Evolutionary conservation across 2,329 filamentous ascomycete genomes (phyloP).

Genomic region (Sarocladiaceae sp.): DNA sequence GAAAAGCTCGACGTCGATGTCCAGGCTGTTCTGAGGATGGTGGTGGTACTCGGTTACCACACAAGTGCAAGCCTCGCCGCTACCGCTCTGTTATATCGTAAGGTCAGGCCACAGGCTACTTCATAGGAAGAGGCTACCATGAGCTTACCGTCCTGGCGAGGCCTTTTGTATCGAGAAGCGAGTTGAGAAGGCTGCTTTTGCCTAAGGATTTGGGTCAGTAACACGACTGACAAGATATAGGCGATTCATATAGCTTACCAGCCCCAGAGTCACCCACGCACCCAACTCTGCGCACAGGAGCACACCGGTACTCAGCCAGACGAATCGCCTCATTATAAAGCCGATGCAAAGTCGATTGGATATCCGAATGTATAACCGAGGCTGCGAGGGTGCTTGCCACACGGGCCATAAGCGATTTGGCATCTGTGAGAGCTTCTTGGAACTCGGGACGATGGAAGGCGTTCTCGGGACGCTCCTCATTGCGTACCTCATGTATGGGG

Average conservation of each 20-base stretch:
- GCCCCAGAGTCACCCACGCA: slow-evolving; percentile 43
- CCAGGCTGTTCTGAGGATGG: slow-evolving; percentile 24
- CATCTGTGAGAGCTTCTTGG: slow-evolving; percentile 25
- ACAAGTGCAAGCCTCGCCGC: slow-evolving; percentile 39
- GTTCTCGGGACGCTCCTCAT: slow-evolving; percentile 28
- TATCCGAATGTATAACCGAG: slow-evolving; percentile 26
- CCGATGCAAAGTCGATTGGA: slow-evolving; percentile 30
- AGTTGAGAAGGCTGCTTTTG: slow-evolving; percentile 44
- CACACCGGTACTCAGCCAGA: slow-evolving; percentile 30
- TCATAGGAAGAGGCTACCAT: background rate
- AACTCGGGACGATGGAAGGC: slow-evolving; percentile 29
- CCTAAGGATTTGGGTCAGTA: slow-evolving; percentile 20
- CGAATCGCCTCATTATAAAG: slow-evolving; percentile 25
- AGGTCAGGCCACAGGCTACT: background rate
- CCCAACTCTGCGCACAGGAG: slow-evolving; percentile 34
- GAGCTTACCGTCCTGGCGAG: slow-evolving; percentile 36
- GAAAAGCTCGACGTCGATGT: slow-evolving; percentile 29
- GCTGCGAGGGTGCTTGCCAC: slow-evolving; percentile 27
- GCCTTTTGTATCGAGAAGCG: slow-evolving; percentile 32
- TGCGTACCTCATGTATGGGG: slow-evolving; percentile 17
- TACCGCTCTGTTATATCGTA: slow-evolving; percentile 29
- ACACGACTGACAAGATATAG: background rate
- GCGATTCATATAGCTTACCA: slow-evolving; percentile 21
- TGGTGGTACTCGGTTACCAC: slow-evolving; percentile 40
- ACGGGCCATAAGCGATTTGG: slow-evolving; percentile 24